Conservation (phyloP, 2,329 filamentous ascomycete species). For the Seiridium cupressi region DNA sequence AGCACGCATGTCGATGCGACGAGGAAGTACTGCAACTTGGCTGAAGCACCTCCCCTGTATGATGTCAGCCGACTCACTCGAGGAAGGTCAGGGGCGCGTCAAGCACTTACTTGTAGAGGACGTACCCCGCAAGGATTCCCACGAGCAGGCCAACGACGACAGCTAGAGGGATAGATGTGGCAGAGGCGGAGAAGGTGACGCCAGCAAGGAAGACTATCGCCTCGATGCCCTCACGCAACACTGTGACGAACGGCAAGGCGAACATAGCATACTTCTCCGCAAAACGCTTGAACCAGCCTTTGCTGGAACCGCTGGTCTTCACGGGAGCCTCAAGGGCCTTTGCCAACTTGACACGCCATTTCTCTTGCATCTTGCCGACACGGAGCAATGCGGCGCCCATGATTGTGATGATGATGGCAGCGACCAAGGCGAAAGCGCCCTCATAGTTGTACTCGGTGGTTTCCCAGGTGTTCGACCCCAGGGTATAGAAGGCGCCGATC, state of each 20-base stretch:
- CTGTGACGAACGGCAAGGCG: conserved; percentile 79
- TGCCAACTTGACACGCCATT: conserved; percentile 83
- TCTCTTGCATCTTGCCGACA: conserved; percentile 78
- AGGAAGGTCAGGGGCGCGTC: too few species aligned
- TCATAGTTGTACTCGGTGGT: conserved; percentile 76
- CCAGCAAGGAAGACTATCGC: conserved; percentile 84
- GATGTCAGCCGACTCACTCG: too few species aligned
- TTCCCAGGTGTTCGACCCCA: conserved; percentile 67
- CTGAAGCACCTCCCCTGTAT: conserved; percentile 57
- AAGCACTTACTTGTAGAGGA: conserved; percentile 74
- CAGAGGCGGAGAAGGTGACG: conserved; percentile 74
- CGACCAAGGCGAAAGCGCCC: conserved; percentile 73
- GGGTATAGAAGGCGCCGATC: conserved; percentile 71
- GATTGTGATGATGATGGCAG: conserved; percentile 75
- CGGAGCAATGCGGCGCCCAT: conserved; percentile 80
- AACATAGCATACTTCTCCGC: conserved; percentile 84
- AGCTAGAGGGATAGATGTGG: conserved; percentile 73
- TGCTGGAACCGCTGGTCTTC: conserved; percentile 38
- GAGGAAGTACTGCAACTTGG: conserved; percentile 74
- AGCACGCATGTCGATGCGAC: conserved; percentile 78
- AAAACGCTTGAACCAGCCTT: conserved; percentile 56
- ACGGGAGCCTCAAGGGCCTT: conserved; percentile 59
- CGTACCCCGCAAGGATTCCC: conserved; percentile 65
- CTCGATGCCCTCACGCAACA: conserved; percentile 83
- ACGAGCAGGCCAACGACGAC: conserved; percentile 70